Evolutionary conservation across 2,329 filamentous ascomycete genomes (phyloP), one percentile per base, ranked within the genome.

Genomic region (Pseudogymnoascus sp.): DNA sequence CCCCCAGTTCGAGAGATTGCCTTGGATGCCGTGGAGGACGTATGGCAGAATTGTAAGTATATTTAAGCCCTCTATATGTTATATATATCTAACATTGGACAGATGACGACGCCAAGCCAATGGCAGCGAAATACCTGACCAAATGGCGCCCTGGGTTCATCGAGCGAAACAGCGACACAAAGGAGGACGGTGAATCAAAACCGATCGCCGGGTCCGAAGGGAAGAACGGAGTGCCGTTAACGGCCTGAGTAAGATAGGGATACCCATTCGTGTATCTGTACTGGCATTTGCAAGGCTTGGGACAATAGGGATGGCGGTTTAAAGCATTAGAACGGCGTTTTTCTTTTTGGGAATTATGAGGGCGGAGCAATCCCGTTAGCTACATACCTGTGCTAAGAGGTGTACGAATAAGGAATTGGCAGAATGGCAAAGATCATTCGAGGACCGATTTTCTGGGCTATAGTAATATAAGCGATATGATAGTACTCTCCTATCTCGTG

Each of bases 1-100:
- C 86, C 86, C 53, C 86, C 86, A 2, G 82, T 83, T 21, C 80
- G 83, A 69, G 81, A 86, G 66, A 76, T 84, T 65, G 85, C 85
- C 31, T 76, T 89, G 53, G 84, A 88, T 70, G 82, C 83, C 1
- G 82, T 89, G 62, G 82, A 87, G 69, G 84, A 84, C 65, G 84
- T 89, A 65, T 89, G 85, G 84, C 76, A 79, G 14, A 85, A 86
- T 65, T 88, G 84, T 86, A 76, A 77, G 84, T 78, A 1, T 38
- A 38, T n/a, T 60, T 2, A 25, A 10, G 16, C 63, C 16, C 25
- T 21, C 44, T 61, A 42, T 44, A 61, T 62, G 42, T 66, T 37
- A 28, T 12, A 33, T 59, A 10, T 59, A 10, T 66, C 69, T 73
- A 59, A 66, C 40, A 33, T 63, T 10, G 44, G 42, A 23, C 64